Conservation (phyloP, 345 rosid species). For the Sapria himalayana region DNA sequence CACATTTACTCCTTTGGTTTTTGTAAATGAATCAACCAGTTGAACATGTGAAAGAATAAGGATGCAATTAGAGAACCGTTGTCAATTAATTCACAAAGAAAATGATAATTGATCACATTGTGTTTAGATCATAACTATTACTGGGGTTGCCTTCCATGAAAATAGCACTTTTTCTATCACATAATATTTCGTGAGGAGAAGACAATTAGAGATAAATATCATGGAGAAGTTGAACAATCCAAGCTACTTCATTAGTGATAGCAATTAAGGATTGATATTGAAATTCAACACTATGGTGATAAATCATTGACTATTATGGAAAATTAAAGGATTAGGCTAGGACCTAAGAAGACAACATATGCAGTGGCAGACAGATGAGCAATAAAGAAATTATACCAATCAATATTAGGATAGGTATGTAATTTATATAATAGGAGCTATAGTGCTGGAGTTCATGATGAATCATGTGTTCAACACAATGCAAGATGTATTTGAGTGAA, state of each 20-base stretch:
- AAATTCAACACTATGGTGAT: too few relatives aligned
- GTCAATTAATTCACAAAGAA: background rate
- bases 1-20: background rate
- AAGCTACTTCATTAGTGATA: background rate
- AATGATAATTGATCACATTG: background rate
- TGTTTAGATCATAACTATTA: background rate
- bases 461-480: background rate
- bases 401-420: background rate
- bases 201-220: background rate
- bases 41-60: conserved; percentile 2
- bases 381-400: background rate
- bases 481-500: background rate
- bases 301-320: background rate
- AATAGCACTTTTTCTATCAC: too few relatives aligned
- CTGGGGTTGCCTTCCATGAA: background rate
- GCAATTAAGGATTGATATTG: background rate
- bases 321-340: background rate
- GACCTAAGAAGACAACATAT: background rate
- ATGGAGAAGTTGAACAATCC: background rate
- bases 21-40: background rate
- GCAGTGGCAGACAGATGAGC: background rate
- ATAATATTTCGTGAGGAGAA: background rate
- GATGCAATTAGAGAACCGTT: background rate
- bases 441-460: background rate
- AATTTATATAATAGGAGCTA: background rate